Conservation (phyloP, 2,329 filamentous ascomycete genomes). For the Corinectria fuckeliana region DNA sequence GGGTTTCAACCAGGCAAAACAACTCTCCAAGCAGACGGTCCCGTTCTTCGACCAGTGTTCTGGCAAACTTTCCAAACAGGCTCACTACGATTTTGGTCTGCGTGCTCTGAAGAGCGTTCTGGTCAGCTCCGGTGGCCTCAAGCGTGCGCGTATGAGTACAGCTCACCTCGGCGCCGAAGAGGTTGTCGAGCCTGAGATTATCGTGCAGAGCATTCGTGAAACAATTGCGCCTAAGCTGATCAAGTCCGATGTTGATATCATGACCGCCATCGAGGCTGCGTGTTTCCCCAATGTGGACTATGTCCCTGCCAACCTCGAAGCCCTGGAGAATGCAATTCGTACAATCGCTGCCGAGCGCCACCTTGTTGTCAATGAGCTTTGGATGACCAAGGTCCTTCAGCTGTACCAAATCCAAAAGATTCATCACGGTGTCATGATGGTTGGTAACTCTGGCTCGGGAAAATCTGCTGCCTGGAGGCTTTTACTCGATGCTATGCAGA, state of each 20-base stretch:
- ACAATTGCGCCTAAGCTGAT: slow-evolving; percentile 98
- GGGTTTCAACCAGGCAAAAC: slow-evolving; percentile 95
- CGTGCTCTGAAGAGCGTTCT: slow-evolving; percentile 98
- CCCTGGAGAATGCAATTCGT: slow-evolving; percentile 81
- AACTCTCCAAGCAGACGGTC: slow-evolving; percentile 92
- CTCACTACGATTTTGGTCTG: slow-evolving; percentile 98
- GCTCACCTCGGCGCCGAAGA: slow-evolving; percentile 69
- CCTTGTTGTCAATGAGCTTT: slow-evolving; percentile 88
- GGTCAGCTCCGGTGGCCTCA: slow-evolving; percentile 95
- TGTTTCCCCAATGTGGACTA: slow-evolving; percentile 95
- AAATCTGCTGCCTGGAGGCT: slow-evolving; percentile 97
- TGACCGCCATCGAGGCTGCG: slow-evolving; percentile 80
- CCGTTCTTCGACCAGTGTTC: slow-evolving; percentile 97
- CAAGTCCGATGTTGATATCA: slow-evolving; percentile 85
- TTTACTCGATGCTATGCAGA: slow-evolving; percentile 87
- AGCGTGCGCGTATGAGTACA: slow-evolving; percentile 76
- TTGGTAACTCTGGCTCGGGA: slow-evolving; percentile 94
- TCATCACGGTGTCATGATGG: slow-evolving; percentile 99
- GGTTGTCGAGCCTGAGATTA: slow-evolving; percentile 91
- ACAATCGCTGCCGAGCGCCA: slow-evolving; percentile 84
- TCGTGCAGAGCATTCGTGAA: slow-evolving; percentile 97
- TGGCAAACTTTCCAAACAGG: slow-evolving; percentile 85
- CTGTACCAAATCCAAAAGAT: slow-evolving; percentile 98
- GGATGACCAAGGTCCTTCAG: slow-evolving; percentile 97
- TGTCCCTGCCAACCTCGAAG: slow-evolving; percentile 82